Base-by-base conservation (phyloP, 768 basidiomycete genomes). In the Mrakia frigida region DNA sequence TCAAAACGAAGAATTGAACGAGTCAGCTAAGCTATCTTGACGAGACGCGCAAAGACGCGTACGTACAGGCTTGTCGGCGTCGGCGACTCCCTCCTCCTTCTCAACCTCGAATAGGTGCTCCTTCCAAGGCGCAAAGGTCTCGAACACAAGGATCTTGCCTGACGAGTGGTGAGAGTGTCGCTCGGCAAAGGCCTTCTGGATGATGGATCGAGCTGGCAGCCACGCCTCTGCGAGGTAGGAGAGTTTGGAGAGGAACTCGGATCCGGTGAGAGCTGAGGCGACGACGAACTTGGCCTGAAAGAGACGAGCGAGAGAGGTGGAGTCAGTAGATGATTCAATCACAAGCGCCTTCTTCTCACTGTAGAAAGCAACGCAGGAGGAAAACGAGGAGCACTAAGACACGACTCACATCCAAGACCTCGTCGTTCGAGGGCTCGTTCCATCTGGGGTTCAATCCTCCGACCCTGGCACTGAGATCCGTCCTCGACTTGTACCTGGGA, bases 121-220 rank as follows among this genome's bases (percentile, higher is more conserved):
- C 89, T 92, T 84, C 83, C 83, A 84, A 53, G 94, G 92, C 18
- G 89, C 86, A 83, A 89, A 95, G 78, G 87, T 85, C 74, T 92
- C 87, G 79, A 98, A 90, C 3, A 94, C 83, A 53, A 98, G 85
- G 76, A 98, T 89, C 76, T 87, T 89, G 23, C 94, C 94, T 35
- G 85, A 88, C 18, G 89, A 84, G 82, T 98, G 91, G 56, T 90
- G 85, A 16, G 83, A 82, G 69, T 82, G 81, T 78, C 93, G 88
- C 79, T 86, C 86, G 31, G 86, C 83, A 53, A 90, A 83, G 3
- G 90, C 88, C 5, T 87, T 87, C 33, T 85, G 81, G 60, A 98
- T 90, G 33, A 97, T 84, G 79, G 91, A 90, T 72, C 94, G 86
- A 11, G 94, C 96, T 46, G 96, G 94, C 65, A 98, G 85, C 96